Base-by-base conservation (phyloP, 805 yeast genomes). In the Kazachstania psychrophila region DNA sequence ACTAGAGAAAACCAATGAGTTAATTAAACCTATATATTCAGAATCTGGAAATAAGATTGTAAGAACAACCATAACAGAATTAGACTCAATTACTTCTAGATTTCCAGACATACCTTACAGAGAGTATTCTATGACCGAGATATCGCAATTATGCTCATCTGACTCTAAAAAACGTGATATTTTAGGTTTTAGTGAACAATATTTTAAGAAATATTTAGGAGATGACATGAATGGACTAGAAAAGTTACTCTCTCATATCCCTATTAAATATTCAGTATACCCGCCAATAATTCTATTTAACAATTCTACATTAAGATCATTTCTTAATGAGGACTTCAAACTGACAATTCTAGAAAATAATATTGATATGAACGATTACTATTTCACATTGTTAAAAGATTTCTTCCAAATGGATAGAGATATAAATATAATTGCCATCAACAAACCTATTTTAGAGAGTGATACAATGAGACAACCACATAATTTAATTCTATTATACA, bases 381-480 rank as follows among this genome's bases (percentile, higher is more conserved):
- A 41, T 27, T 23, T 39, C 26, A 39, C 41, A 6, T 39, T 67
- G 39, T 36, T 59, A 31, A 5, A 25, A 6, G 24, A 24, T 13
- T 28, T 45, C 52, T n/a, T 37, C 36, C 25, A 36, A 23, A 10
- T 40, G 3, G 37, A 23, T 9, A 28, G 16, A n/a, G 14, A 11
- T 9, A 9, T 58, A 28, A 72, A 86, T 0, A 88, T 82, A 46
- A 55, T 82, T 4, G 94, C 94, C 0, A 56, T 75, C 5, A 84
- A 85, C 46, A 71, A 68, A 41, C 92, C 94, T 0, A 83, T 85
- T 11, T 50, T 59, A 2, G 68, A 66, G 33, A 45, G 60, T 3
- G 83, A 79, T 44, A 56, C 60, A 4, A 69, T 77, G 69, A 61
- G 95, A 28, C 55, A 79, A 23, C 95, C 95, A 0, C 62, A 72